A percentile compares a stretch with the other conserved stretches of the same genome.
Conservation (phyloP, 192 early-diverging fungal genomes). For the Radiomyces spectabilis region DNA sequence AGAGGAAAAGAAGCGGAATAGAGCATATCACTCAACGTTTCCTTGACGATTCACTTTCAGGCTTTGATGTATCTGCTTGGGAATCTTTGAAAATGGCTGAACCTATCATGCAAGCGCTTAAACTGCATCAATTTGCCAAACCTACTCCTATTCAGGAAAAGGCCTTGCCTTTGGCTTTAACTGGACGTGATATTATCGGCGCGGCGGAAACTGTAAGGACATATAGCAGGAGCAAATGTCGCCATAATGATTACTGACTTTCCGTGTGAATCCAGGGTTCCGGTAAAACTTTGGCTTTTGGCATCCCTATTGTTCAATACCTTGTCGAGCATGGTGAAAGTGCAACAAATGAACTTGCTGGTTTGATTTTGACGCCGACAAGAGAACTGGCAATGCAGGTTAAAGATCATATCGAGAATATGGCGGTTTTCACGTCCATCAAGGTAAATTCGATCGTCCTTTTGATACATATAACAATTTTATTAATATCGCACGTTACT, state of each 20-base stretch:
- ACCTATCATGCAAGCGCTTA: slow-evolving; percentile 57
- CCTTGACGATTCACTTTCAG: slow-evolving; percentile 17
- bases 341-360: slow-evolving; percentile 36
- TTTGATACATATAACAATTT: too few species aligned
- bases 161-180: slow-evolving; percentile 61
- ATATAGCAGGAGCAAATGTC: neutral
- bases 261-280: slow-evolving; percentile 53
- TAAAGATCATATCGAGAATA: slow-evolving; percentile 65
- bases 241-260: neutral
- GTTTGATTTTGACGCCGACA: slow-evolving; percentile 84
- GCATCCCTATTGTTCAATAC: slow-evolving; percentile 82
- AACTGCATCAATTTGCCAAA: slow-evolving; percentile 57
- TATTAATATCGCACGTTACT: too few species aligned
- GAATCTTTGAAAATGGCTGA: slow-evolving; percentile 45
- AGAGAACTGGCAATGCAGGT: slow-evolving; percentile 96
- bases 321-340: slow-evolving; percentile 38
- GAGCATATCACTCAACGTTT: neutral
- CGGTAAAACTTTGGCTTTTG: slow-evolving; percentile 94
- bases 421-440: slow-evolving; percentile 32
- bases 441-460: slow-evolving; percentile 8
- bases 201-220: slow-evolving; percentile 76
- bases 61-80: slow-evolving; percentile 72
- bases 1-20: neutral
- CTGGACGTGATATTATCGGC: slow-evolving; percentile 81
- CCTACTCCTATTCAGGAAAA: slow-evolving; percentile 89